phyloP scores from a whole-genome alignment of 75 land plant species.

The Pseudotsuga menziesii region DNA sequence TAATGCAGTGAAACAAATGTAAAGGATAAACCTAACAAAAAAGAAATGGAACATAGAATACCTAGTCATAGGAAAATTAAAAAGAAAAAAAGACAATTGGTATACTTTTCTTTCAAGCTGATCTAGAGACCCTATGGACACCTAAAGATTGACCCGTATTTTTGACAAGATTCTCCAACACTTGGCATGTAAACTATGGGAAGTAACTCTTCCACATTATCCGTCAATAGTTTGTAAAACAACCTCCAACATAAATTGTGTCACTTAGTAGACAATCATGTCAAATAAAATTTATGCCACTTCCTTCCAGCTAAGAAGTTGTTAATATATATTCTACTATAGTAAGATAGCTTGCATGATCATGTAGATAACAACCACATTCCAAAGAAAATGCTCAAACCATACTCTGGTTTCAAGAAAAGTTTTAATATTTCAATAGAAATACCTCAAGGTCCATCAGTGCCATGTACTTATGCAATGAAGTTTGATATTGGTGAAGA shows the following conservation, averaged over 20 bases:
- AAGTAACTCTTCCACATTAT: conserved; percentile 83
- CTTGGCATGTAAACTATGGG: conserved; percentile 92
- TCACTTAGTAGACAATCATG: neutral
- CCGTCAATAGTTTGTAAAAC: conserved; percentile 86
- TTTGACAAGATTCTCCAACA: conserved; percentile 93
- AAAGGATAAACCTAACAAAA: neutral
- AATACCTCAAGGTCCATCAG: conserved; percentile 91
- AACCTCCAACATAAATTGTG: conserved; percentile 24
- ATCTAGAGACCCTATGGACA: conserved; percentile 85
- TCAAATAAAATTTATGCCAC: neutral
- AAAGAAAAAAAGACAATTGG: neutral
- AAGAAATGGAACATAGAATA: too few species aligned
- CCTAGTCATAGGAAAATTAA: too few species aligned
- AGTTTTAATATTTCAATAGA: neutral
- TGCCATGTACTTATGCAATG: conserved; percentile 86
- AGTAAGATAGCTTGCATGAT: too few species aligned
- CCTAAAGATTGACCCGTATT: conserved; percentile 67
- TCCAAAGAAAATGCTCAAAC: neutral
- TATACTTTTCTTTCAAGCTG: conserved; percentile 83
- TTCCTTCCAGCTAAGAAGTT: neutral
- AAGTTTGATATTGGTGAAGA: conserved; percentile 69
- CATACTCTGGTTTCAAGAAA: neutral
- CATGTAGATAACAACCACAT: too few species aligned
- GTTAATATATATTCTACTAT: too few species aligned
- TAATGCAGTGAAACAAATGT: neutral